Conservation (phyloP, 495 filamentous ascomycete genomes). For the Neurospora sp. region DNA sequence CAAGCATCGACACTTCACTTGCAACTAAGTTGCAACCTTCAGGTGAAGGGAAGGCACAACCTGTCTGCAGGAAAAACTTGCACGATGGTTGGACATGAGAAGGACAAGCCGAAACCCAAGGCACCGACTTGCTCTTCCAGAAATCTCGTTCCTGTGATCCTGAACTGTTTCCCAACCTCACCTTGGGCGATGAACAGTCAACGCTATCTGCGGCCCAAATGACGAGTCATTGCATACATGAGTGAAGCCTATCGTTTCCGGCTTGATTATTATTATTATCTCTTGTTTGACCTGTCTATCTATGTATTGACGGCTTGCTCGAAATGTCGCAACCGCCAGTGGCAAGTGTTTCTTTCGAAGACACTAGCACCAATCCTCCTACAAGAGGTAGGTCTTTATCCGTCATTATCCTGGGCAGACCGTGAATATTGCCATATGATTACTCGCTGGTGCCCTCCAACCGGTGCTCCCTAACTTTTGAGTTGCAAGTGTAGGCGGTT, state of each 20-base stretch:
- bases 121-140: neutral
- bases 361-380: constrained; percentile 6
- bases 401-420: neutral
- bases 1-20: neutral
- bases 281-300: neutral
- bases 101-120: neutral
- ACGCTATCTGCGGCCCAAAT: neutral
- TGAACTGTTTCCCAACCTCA: neutral
- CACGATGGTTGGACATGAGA: neutral
- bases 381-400: constrained; percentile 3
- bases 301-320: neutral
- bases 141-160: neutral
- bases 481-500: neutral
- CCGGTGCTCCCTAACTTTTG: neutral
- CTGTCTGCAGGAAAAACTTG: neutral
- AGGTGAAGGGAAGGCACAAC: neutral
- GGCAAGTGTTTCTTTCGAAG: constrained; percentile 6
- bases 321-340: constrained; percentile 1
- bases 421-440: neutral
- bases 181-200: neutral
- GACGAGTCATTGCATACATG: neutral
- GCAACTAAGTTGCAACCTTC: neutral
- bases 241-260: neutral
- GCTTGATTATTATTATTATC: neutral
- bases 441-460: neutral